phyloP scores from a whole-genome alignment of 2,329 filamentous ascomycete species.

The Cercospora sesami region DNA sequence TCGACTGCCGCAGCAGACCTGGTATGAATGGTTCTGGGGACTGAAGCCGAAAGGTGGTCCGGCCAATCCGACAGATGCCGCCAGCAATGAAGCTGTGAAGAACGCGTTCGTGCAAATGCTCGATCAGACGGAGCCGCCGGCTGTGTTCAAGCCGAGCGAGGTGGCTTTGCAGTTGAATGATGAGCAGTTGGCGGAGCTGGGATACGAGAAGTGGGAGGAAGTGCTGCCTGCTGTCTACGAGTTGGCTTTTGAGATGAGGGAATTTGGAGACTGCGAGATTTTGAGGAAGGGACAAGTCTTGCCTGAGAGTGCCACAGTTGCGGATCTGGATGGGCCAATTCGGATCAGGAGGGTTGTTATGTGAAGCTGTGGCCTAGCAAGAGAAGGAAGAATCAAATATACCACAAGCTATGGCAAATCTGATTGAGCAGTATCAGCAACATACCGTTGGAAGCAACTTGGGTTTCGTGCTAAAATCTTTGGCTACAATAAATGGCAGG shows the following conservation, averaged over 20 bases:
- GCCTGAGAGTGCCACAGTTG: conserved; percentile 35
- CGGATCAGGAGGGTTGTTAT: conserved; percentile 37
- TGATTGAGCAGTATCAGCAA: neutral
- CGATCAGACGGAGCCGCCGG: conserved; percentile 43
- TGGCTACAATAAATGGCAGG: neutral
- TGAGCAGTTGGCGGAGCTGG: conserved; percentile 41
- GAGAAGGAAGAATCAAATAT: neutral
- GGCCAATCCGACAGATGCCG: conserved; percentile 31
- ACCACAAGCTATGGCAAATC: neutral
- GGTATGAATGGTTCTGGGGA: conserved; percentile 28
- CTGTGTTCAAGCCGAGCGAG: conserved; percentile 54
- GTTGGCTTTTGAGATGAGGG: conserved; percentile 48
- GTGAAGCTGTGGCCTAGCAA: neutral
- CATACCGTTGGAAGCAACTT: too few relatives aligned
- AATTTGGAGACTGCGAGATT: conserved; percentile 50
- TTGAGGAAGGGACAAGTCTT: conserved; percentile 50
- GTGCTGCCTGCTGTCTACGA: conserved; percentile 49
- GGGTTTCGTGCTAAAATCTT: too few relatives aligned
- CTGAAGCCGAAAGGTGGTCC: conserved; percentile 14
- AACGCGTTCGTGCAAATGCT: conserved; percentile 33
- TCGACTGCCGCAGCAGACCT: conserved; percentile 26
- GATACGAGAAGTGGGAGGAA: conserved; percentile 47
- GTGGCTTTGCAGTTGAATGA: conserved; percentile 47
- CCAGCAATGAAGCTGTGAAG: conserved; percentile 31
- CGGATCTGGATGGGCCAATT: conserved; percentile 50